A percentile compares a stretch with the other conserved stretches of the same genome.
phyloP scores from a whole-genome alignment of 371 early-diverging fungal genomes.

The Actinomortierella ambigua region DNA sequence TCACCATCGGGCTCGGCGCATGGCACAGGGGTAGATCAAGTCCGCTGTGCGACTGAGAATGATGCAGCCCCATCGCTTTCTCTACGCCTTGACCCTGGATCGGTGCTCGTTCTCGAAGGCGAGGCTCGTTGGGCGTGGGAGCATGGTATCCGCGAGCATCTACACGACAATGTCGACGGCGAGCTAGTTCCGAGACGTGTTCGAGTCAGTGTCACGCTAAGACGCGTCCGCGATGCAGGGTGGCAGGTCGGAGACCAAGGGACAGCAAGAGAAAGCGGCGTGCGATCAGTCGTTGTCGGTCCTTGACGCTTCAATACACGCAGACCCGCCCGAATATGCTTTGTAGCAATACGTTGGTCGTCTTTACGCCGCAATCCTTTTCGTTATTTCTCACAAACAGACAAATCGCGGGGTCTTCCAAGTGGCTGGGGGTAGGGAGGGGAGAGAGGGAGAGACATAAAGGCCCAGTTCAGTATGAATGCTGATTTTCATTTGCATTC shows the following conservation, averaged over 20 bases:
- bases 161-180: constrained; percentile 15
- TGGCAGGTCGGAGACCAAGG: constrained; percentile 27
- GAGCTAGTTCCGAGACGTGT: constrained; percentile 24
- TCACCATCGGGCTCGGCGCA: constrained; percentile 23
- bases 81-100: constrained; percentile 35
- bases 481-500: too few relatives aligned
- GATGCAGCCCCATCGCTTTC: constrained; percentile 10
- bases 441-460: too few relatives aligned
- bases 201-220: constrained; percentile 34
- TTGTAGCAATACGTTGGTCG: too few relatives aligned
- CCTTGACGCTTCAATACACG: too few relatives aligned
- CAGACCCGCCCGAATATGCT: too few relatives aligned
- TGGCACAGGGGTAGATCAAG: constrained; percentile 7
- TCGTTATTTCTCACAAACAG: too few relatives aligned
- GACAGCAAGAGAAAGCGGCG: too few relatives aligned
- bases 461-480: too few relatives aligned
- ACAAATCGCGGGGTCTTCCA: too few relatives aligned
- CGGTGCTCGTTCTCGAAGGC: constrained; percentile 30
- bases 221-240: constrained; percentile 29
- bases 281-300: too few relatives aligned
- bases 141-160: constrained; percentile 37
- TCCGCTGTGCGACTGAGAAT: neutral
- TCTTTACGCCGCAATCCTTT: too few relatives aligned
- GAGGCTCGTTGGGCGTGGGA: constrained; percentile 37
- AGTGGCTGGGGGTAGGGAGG: too few relatives aligned